Evolutionary conservation across 345 rosid species (phyloP).

Genomic region (Acer campestre): DNA sequence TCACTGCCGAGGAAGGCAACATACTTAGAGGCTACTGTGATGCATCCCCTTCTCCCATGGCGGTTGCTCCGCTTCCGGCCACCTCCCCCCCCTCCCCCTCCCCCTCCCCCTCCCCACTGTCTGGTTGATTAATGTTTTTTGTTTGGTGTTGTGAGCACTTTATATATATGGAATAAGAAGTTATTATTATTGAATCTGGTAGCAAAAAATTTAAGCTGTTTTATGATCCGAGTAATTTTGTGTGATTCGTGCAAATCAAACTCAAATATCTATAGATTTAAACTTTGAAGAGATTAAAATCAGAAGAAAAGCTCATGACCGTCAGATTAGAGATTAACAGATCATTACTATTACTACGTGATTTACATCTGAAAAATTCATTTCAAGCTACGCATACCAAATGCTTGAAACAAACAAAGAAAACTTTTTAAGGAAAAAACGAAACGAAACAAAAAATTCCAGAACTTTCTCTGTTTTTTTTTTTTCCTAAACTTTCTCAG

Average conservation of each 20-base stretch:
- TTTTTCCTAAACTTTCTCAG: neutral
- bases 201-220: too few relatives aligned
- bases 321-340: neutral
- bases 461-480: neutral
- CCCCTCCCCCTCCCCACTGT: conserved; percentile 20
- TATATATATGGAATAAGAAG: conserved; percentile 9
- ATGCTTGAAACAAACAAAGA: too few relatives aligned
- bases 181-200: neutral
- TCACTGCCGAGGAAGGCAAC: conserved; percentile 54
- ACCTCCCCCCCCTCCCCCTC: conserved; percentile 20
- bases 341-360: neutral
- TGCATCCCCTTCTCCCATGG: conserved; percentile 24
- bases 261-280: neutral
- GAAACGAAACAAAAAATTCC: neutral
- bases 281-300: too few relatives aligned
- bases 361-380: too few relatives aligned
- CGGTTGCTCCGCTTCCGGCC: conserved; percentile 26
- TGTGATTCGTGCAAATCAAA: neutral
- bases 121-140: neutral
- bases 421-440: too few relatives aligned
- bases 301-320: neutral
- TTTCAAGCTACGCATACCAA: too few relatives aligned
- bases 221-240: neutral
- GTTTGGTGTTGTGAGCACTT: neutral
- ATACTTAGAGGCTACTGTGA: conserved; percentile 68